Conservation (phyloP, 164 flowering plant species). For the Platanus orientalis region DNA sequence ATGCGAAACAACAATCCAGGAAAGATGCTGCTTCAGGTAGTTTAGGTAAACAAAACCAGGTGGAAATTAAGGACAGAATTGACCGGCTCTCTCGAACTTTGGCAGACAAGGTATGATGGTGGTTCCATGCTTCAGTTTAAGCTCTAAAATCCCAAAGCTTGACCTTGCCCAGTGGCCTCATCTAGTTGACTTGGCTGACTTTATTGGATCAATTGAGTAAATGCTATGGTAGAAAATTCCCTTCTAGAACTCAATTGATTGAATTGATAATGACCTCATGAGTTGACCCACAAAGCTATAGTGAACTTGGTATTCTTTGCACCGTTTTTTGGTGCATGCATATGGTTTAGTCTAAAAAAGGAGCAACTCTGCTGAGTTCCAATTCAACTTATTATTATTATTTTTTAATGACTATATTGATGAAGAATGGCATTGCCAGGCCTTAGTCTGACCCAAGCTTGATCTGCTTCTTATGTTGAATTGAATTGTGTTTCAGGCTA, state of each 20-base stretch:
- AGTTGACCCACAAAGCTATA: no score
- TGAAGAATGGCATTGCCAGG: no score
- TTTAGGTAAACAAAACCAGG: conserved; percentile 32
- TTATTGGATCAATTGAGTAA: not conserved
- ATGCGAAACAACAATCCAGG: conserved; percentile 32
- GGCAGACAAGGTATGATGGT: conserved; percentile 49
- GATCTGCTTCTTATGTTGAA: no score
- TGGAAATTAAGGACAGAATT: conserved; percentile 60
- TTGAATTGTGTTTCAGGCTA: conserved; percentile 33
- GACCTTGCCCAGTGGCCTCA: not conserved
- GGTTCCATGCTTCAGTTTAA: not conserved
- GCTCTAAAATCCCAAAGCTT: no score
- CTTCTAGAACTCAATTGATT: not conserved
- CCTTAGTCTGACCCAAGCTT: no score
- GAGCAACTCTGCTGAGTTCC: no score
- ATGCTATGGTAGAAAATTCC: not conserved
- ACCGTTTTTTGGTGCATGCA: no score
- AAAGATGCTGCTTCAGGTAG: conserved; percentile 24
- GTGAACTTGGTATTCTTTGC: no score
- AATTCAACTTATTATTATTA: not conserved
- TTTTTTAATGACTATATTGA: not conserved
- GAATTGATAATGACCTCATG: no score
- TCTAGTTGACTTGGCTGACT: not conserved
- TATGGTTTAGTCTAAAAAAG: no score
- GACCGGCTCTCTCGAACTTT: conserved; percentile 46